These are phyloP conservation scores for Plasmopara muralis DNA, from an alignment of 352 stramenopile species.

Conservation along the genomic window DNA sequence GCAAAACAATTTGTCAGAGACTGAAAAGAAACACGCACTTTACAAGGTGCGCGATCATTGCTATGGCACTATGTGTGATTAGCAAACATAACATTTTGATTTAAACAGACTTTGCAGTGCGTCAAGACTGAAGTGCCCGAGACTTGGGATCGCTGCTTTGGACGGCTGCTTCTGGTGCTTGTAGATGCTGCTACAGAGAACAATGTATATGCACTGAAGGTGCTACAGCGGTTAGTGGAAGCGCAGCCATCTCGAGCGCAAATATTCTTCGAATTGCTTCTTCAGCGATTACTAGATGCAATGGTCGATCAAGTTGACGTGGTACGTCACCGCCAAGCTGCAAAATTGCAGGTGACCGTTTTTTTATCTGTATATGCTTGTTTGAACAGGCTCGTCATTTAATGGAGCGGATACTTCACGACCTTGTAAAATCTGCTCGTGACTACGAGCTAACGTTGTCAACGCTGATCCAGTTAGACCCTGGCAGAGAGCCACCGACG, in stretches of 20 bases:
- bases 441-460: slow-evolving; percentile 33
- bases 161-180: slow-evolving; percentile 34
- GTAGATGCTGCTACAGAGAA: slow-evolving; percentile 41
- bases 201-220: slow-evolving; percentile 44
- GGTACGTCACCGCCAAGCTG: slow-evolving; percentile 16
- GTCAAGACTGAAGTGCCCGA: slow-evolving; percentile 21
- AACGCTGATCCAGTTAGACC: slow-evolving; percentile 35
- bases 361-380: too few species aligned
- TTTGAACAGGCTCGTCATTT: slow-evolving; percentile 38
- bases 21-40: slow-evolving; percentile 32
- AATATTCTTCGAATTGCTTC: slow-evolving; percentile 52
- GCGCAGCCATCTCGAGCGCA: slow-evolving; percentile 33
- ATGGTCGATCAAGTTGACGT: slow-evolving; percentile 36
- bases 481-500: slow-evolving; percentile 29
- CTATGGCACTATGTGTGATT: background rate
- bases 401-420: slow-evolving; percentile 38
- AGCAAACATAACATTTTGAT: slow-evolving; percentile 3
- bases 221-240: slow-evolving; percentile 41
- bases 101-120: slow-evolving; percentile 26
- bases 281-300: slow-evolving; percentile 46
- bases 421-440: slow-evolving; percentile 26
- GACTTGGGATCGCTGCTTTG: slow-evolving; percentile 39
- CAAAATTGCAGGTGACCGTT: background rate
- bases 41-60: slow-evolving; percentile 32
- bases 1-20: slow-evolving; percentile 43